phyloP scores from a whole-genome alignment of 352 stramenopile genomes.

The Pythium brassicae region DNA sequence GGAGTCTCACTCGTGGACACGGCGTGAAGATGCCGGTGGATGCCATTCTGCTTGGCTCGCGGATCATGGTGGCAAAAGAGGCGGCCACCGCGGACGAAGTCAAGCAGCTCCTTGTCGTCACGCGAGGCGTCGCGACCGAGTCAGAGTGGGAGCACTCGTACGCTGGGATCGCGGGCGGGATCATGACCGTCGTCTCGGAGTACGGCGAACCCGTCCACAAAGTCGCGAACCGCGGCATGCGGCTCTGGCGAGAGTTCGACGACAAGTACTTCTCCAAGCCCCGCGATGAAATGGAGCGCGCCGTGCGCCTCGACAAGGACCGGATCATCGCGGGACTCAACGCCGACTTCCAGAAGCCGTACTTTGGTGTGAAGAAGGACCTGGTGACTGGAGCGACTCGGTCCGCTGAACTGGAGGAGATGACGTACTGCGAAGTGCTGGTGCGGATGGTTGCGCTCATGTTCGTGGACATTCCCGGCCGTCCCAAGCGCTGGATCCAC shows the following conservation, averaged over 20 bases:
- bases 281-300: slow-evolving; percentile 60
- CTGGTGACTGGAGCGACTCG: slow-evolving; percentile 27
- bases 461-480: slow-evolving; percentile 49
- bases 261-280: slow-evolving; percentile 82
- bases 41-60: slow-evolving; percentile 77
- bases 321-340: slow-evolving; percentile 79
- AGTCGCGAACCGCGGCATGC: slow-evolving; percentile 66
- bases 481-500: slow-evolving; percentile 75
- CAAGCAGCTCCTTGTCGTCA: slow-evolving; percentile 82
- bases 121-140: slow-evolving; percentile 57
- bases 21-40: slow-evolving; percentile 73
- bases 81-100: slow-evolving; percentile 78
- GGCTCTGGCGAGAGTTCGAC: slow-evolving; percentile 84
- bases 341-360: slow-evolving; percentile 87
- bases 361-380: slow-evolving; percentile 70
- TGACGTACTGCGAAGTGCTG: slow-evolving; percentile 84
- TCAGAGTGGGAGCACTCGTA: slow-evolving; percentile 61
- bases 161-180: slow-evolving; percentile 51
- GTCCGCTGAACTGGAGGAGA: slow-evolving; percentile 67
- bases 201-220: slow-evolving; percentile 86
- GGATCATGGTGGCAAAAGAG: slow-evolving; percentile 86
- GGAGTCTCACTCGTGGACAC: slow-evolving; percentile 53
- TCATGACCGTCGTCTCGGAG: slow-evolving; percentile 83
- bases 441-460: slow-evolving; percentile 74
- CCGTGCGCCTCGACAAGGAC: slow-evolving; percentile 68